Conservation (phyloP, 164 flowering plant genomes). For the Stephania japonica region DNA sequence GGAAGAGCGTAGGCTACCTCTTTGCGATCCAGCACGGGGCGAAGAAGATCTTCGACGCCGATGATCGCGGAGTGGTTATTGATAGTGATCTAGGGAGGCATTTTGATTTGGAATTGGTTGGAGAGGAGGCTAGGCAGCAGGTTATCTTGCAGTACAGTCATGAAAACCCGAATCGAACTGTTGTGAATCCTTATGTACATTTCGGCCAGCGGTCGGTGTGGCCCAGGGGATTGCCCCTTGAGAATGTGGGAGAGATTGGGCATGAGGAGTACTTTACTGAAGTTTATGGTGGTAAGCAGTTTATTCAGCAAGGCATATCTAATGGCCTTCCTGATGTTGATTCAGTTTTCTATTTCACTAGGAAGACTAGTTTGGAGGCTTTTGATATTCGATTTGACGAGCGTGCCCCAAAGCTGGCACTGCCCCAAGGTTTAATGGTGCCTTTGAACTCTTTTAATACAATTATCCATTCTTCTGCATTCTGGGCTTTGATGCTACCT, state of each 20-base stretch:
- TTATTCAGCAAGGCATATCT: conserved; percentile 89
- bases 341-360: conserved; percentile 91
- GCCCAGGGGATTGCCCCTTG: conserved; percentile 96
- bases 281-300: conserved; percentile 83
- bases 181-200: conserved; percentile 89
- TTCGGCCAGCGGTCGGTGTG: conserved; percentile 97
- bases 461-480: conserved; percentile 76
- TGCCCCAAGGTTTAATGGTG: conserved; percentile 93
- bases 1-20: conserved; percentile 84
- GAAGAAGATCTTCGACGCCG: conserved; percentile 81
- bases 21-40: conserved; percentile 98
- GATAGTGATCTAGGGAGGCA: conserved; percentile 78
- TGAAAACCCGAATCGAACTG: conserved; percentile 68
- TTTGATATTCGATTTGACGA: conserved; percentile 87
- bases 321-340: conserved; percentile 98
- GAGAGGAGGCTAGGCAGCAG: conserved; percentile 73
- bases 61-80: conserved; percentile 82
- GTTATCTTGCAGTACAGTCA: conserved; percentile 79
- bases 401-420: conserved; percentile 82
- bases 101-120: conserved; percentile 84
- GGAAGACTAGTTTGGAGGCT: conserved; percentile 72
- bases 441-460: conserved; percentile 94
- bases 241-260: conserved; percentile 79
- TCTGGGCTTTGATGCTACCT: conserved; percentile 98
- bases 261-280: conserved; percentile 94